Base-by-base conservation (phyloP, 352 stramenopile species). In the Phytophthora fragariaefolia region DNA sequence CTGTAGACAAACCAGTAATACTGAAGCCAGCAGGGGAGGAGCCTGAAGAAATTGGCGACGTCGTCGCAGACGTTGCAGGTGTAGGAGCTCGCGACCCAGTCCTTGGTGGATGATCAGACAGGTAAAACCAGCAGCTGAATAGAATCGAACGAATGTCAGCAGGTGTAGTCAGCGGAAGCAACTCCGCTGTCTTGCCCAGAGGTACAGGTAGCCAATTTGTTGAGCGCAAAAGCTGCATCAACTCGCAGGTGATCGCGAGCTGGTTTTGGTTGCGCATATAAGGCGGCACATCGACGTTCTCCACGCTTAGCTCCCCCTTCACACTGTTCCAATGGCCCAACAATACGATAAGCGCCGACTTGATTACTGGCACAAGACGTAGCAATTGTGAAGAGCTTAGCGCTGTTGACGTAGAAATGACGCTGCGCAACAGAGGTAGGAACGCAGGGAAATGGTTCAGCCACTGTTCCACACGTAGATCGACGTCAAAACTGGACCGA, bases 71-170 rank as follows among this genome's bases (percentile, higher is more conserved):
- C 23, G 79, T 82, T 3, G 73, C 73, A 6, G 79, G 79, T 18
- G 79, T 85, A 0, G 73, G 66, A 0, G 65, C 79, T 18, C 69
- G 54, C 0, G 71, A 78, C 3, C 72, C 73, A 10, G 38, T 51
- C 1, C 55, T 70, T 6, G 87, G 87, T 7, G 87, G 85, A 26
- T 93, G 81, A 49, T 95, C 86, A 1, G 80, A 79, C 43, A 95
- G 75, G 62, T 89, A 95, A 58, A 91, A 92, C 87, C 87, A 95
- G 60, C 85, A 91, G 65, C 82, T 90, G 32, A 93, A 92, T 36
- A 95, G 77, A 55, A 95, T 91, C 1, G 70, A 72, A 22, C 87
- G 85, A 34, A 94, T 90, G 40, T 95, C 87, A 6, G 74, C 74
- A 0, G 87, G 80, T 12, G 80, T 85, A 1, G 86, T 89, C 30